Conservation (phyloP, 306 rosid genomes). For the Lathyrus oleraceus region DNA sequence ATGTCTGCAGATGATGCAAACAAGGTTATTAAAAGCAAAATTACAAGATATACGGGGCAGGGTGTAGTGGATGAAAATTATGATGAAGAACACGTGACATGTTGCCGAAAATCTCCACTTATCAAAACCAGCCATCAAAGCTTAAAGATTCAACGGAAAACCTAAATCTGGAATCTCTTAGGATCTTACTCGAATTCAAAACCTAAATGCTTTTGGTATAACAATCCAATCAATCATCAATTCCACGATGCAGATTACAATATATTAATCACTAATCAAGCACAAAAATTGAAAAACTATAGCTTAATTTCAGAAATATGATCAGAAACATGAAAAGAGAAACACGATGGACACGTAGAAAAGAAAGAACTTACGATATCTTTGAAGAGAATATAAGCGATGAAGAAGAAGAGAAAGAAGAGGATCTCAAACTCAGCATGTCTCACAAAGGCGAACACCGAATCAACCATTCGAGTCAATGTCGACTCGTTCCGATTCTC, state of each 20-base stretch:
- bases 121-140: conserved; percentile 27
- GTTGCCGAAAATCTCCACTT: conserved; percentile 15
- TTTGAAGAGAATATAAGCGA: conserved; percentile 77
- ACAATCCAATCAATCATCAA: not conserved
- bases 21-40: conserved; percentile 1
- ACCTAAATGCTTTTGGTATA: not conserved
- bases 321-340: not conserved
- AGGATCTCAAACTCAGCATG: conserved; percentile 90
- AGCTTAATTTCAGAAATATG: not conserved
- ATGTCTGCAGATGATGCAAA: conserved; percentile 63
- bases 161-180: too few relatives aligned
- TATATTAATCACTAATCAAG: not conserved
- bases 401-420: conserved; percentile 73
- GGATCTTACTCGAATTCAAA: too few relatives aligned
- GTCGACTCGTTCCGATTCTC: conserved; percentile 50
- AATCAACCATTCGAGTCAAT: conserved; percentile 53
- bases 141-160: too few relatives aligned
- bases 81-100: not conserved
- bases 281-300: not conserved
- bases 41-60: not conserved
- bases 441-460: conserved; percentile 59
- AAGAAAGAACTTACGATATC: conserved; percentile 61
- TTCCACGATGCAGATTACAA: not conserved
- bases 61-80: not conserved
- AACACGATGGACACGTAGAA: not conserved